Evolutionary conservation across 345 rosid genomes (phyloP).

Genomic region (Linum usitatissimum): DNA sequence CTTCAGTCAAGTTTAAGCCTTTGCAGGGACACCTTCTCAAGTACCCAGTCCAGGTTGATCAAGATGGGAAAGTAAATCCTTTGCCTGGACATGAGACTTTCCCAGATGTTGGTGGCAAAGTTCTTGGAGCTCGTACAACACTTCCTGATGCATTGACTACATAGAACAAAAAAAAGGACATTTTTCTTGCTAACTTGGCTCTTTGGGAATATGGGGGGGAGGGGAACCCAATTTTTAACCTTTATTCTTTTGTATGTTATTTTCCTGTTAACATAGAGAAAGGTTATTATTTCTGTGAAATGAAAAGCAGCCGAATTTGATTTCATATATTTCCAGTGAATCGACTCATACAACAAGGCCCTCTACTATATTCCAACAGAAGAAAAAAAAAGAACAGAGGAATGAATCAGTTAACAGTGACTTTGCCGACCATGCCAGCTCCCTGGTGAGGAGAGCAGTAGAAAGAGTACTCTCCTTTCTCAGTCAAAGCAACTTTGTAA

Average conservation of each 20-base stretch:
- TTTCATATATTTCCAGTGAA: neutral
- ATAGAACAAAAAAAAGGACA: constrained; percentile 4
- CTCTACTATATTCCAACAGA: constrained; percentile 2
- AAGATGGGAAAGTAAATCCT: constrained; percentile 39
- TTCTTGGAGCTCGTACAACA: constrained; percentile 50
- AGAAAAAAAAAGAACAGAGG: neutral
- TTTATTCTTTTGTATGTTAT: neutral
- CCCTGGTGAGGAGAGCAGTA: constrained; percentile 89
- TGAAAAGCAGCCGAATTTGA: neutral
- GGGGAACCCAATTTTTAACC: neutral
- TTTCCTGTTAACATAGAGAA: neutral
- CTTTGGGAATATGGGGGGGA: neutral
- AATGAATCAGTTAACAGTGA: constrained; percentile 51
- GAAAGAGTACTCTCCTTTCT: constrained; percentile 63
- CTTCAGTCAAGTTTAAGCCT: constrained; percentile 27
- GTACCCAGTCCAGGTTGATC: constrained; percentile 52
- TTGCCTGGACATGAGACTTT: constrained; percentile 54
- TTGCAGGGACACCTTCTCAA: constrained; percentile 66
- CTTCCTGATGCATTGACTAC: constrained; percentile 75
- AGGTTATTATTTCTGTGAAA: neutral
- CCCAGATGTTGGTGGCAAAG: constrained; percentile 81
- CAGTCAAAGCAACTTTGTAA: constrained; percentile 55
- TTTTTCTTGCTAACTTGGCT: neutral
- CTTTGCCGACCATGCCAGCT: constrained; percentile 85
- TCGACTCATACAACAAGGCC: neutral